Percentiles rank a stretch among this genome's conserved stretches.
Conservation (phyloP, 169 alveolate species). For the Eimeria falciformis region DNA sequence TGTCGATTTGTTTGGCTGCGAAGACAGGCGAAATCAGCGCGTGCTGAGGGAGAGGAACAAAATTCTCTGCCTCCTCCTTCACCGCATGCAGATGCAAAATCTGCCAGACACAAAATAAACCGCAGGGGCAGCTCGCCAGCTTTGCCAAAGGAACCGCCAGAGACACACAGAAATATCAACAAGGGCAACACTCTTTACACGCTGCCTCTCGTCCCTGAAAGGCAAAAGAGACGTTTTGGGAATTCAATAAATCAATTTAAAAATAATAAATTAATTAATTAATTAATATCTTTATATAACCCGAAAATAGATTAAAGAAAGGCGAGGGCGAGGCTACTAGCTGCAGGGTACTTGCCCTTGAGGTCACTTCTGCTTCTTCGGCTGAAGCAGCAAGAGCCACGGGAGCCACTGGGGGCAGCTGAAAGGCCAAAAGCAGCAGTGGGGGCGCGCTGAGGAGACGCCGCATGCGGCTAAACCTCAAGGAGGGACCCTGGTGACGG, state of each 20-base stretch:
- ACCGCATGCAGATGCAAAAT: background rate
- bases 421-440: background rate
- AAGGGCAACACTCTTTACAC: background rate
- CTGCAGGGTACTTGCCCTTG: background rate
- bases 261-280: background rate
- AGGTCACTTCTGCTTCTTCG: background rate
- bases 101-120: background rate
- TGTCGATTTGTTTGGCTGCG: too few relatives aligned
- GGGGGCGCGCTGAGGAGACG: too few relatives aligned
- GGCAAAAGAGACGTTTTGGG: too few relatives aligned
- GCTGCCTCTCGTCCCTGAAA: too few relatives aligned
- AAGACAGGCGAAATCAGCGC: too few relatives aligned
- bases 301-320: background rate
- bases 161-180: background rate
- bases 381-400: slow-evolving; percentile 6
- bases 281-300: too few relatives aligned
- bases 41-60: too few relatives aligned
- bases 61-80: too few relatives aligned
- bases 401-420: background rate
- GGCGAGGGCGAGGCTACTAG: background rate
- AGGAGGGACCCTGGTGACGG: background rate
- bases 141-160: too few relatives aligned
- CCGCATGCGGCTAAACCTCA: background rate
- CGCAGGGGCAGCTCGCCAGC: background rate
- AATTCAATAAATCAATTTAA: background rate